Base-by-base conservation (phyloP, 2,329 filamentous ascomycete genomes). In the Ploettnerulaceae sp. region DNA sequence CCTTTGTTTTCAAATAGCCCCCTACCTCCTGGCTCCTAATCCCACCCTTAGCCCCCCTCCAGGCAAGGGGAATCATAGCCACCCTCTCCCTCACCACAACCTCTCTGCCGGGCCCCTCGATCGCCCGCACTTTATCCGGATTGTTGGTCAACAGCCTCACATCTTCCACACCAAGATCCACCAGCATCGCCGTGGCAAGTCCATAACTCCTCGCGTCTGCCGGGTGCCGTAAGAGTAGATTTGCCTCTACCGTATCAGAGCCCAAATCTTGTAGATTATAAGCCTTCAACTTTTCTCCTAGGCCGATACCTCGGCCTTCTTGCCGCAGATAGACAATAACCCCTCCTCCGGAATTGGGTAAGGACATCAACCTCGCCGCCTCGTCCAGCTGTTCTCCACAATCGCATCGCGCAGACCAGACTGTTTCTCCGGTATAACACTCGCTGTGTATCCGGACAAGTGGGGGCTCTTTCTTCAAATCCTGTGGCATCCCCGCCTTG, bases 351-450 rank as follows among this genome's bases (percentile, higher is more conserved):
- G 77, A 57, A 73, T 73, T 65, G 7, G 81, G 82, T 21, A 89
- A 71, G 12, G 86, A 84, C 93, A 98, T 98, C 2, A 98, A 71
- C 20, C 93, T 79, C 1, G 91, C 93, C 1, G 93, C 93, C 70
- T 98, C 93, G 66, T 98, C 93, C 2, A 98, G 76, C 66, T 98
- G 93, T 69, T 98, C 93, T 47, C 93, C 93, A 66, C 93, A 98
- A 69, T 98, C 93, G 70, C 93, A 98, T 21, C 93, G 82, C 26
- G 93, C 91, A 6, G 90, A 96, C 93, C 93, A 97, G 1, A 94
- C 93, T 1, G 93, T 98, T 72, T 98, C 93, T 49, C 93, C 93
- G 0, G 93, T 98, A 67, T 98, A 98, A 70, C 93, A 98, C 68
- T 98, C 93, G 3, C 88, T 95, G 67, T 98, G 93, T 63, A 98